Evolutionary conservation across 441 rosid species (phyloP).

Genomic region (Biscutella laevigata): DNA sequence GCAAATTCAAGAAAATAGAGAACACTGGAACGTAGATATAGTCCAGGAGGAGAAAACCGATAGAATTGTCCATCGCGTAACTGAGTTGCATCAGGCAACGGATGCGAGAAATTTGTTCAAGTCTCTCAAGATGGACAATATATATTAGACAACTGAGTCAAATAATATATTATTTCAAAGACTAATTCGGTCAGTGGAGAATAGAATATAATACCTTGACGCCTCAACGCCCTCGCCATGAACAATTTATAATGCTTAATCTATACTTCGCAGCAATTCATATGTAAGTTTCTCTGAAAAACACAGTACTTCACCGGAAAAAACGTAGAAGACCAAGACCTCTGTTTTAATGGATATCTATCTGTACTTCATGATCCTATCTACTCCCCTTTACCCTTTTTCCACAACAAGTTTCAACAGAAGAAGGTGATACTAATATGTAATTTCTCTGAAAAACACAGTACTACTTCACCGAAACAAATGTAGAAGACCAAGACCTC

Average conservation of each 20-base stretch:
- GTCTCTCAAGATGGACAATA: conserved; percentile 3
- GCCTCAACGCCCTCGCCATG: not conserved
- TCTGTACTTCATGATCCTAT: not conserved
- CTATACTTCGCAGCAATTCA: not conserved
- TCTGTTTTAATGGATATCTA: not conserved
- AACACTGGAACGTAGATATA: conserved; percentile 40
- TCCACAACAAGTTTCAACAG: conserved; percentile 1
- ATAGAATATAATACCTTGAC: not conserved
- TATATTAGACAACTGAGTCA: conserved; percentile 13
- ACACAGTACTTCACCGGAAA: conserved; percentile 1
- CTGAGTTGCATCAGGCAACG: conserved; percentile 4
- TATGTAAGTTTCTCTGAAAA: not conserved
- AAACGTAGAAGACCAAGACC: conserved; percentile 17
- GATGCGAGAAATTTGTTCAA: conserved; percentile 2
- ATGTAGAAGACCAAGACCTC: conserved; percentile 17
- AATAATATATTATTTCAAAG: conserved; percentile 5
- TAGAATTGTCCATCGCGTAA: conserved; percentile 11
- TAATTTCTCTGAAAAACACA: not conserved
- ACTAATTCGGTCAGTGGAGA: not conserved
- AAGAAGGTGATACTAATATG: conserved; percentile 14
- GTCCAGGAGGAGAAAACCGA: conserved; percentile 31
- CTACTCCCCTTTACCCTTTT: not conserved
- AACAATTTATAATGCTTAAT: not conserved
- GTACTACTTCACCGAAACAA: not conserved
- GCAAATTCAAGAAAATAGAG: conserved; percentile 46